Percentiles rank a stretch among this genome's conserved stretches.
phyloP scores from a whole-genome alignment of 2,329 filamentous ascomycete genomes.

The Stachybotrys chartarum region DNA sequence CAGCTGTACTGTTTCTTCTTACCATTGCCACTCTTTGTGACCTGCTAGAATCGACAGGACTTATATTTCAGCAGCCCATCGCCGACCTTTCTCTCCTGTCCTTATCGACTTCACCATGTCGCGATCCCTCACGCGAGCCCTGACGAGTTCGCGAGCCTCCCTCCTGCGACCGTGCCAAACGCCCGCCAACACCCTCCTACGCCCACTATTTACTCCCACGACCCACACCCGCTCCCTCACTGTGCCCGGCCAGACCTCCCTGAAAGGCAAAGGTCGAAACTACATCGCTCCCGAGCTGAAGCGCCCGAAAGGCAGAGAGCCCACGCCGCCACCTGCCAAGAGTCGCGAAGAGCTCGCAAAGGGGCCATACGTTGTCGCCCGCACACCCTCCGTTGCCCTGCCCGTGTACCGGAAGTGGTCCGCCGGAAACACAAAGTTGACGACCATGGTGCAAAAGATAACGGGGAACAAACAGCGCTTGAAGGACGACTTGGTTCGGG shows the following conservation, averaged over 20 bases:
- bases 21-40: no score
- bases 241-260: slow-evolving; percentile 7
- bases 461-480: slow-evolving; percentile 64
- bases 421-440: slow-evolving; percentile 69
- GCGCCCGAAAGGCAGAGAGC: slow-evolving; percentile 15
- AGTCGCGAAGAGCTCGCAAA: slow-evolving; percentile 19
- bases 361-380: slow-evolving; percentile 60
- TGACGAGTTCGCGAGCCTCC: slow-evolving; percentile 2
- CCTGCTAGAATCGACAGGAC: no score
- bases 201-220: slow-evolving; percentile 9
- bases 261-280: background rate
- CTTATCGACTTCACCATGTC: slow-evolving; percentile 14
- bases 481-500: slow-evolving; percentile 52
- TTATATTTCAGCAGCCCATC: background rate
- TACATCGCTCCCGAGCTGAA: slow-evolving; percentile 7
- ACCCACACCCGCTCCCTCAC: slow-evolving; percentile 10
- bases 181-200: slow-evolving; percentile 1
- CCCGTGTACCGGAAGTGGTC: slow-evolving; percentile 67
- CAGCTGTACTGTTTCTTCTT: background rate
- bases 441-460: slow-evolving; percentile 64
- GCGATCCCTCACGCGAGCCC: slow-evolving; percentile 12
- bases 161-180: slow-evolving; percentile 3
- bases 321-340: slow-evolving; percentile 21
- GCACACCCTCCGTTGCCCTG: slow-evolving; percentile 63
- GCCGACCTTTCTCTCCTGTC: background rate